A percentile compares a stretch with the other conserved stretches of the same genome.
Evolutionary conservation across 352 stramenopile genomes (phyloP).

Genomic region (Phytophthora hibernalis): DNA sequence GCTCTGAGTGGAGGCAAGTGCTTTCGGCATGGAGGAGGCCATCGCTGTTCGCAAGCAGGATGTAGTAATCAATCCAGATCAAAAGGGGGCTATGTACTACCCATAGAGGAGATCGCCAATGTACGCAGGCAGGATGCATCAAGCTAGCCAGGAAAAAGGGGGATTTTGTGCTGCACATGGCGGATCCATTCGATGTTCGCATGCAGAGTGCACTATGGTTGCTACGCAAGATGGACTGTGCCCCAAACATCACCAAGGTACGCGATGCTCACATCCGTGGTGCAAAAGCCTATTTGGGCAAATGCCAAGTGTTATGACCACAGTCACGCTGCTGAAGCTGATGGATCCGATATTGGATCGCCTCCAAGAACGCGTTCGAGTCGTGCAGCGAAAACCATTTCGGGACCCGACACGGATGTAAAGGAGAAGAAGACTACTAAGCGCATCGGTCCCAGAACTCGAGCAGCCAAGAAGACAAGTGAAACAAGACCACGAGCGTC

Average conservation of each 20-base stretch:
- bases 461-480: not conserved
- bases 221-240: not conserved
- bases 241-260: not conserved
- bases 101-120: not conserved
- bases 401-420: not conserved
- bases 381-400: not conserved
- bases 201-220: not conserved
- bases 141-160: conserved; percentile 3
- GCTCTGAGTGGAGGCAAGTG: conserved; percentile 1
- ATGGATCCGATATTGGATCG: not conserved
- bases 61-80: conserved; percentile 14
- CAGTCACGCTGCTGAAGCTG: not conserved
- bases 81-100: not conserved
- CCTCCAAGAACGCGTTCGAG: not conserved
- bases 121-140: too few relatives aligned
- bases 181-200: not conserved
- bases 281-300: not conserved
- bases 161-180: not conserved
- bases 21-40: not conserved
- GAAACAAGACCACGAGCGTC: not conserved
- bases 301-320: not conserved
- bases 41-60: conserved; percentile 6
- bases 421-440: not conserved
- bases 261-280: not conserved
- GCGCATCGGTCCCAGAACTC: too few relatives aligned